Percentiles rank a stretch among this genome's conserved stretches.
Conservation (phyloP, 1,139 yeast species). For the Trichomonascaceae sp. region DNA sequence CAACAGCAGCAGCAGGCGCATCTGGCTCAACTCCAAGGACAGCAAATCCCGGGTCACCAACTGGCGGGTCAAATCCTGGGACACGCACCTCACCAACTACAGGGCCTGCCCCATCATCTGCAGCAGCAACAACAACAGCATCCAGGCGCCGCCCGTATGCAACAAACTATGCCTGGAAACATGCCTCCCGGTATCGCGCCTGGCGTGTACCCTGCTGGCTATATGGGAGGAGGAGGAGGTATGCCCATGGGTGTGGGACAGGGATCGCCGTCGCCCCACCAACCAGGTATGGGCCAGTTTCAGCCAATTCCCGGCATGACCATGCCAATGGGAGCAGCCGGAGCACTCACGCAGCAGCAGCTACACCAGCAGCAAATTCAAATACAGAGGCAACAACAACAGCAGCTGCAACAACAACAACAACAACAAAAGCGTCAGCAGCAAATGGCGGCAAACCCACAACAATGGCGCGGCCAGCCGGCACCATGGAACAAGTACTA, state of each 20-base stretch:
- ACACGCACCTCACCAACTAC: too few species aligned
- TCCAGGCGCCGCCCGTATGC: not conserved
- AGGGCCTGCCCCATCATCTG: too few species aligned
- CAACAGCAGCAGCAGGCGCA: constrained; percentile 4
- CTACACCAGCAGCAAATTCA: constrained; percentile 3
- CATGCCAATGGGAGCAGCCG: constrained; percentile 3
- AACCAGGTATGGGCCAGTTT: too few species aligned
- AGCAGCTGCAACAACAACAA: constrained; percentile 3
- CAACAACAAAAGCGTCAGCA: constrained; percentile 2
- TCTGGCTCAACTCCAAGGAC: constrained; percentile 2
- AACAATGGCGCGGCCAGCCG: constrained; percentile 12
- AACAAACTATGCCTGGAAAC: not conserved
- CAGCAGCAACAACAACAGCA: constrained; percentile 5
- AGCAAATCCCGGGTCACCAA: too few species aligned
- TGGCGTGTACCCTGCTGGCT: not conserved
- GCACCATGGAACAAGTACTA: constrained; percentile 14
- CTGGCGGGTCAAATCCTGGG: too few species aligned
- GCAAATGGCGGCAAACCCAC: constrained; percentile 1
- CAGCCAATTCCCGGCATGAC: too few species aligned
- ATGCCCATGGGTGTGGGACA: not conserved
- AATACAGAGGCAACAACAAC: constrained; percentile 2
- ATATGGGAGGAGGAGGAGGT: constrained; percentile 1
- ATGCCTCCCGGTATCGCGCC: not conserved
- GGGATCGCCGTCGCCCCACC: not conserved
- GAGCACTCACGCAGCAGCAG: constrained; percentile 3